Evolutionary conservation across 169 alveolate species (phyloP), one percentile per base, ranked within the genome.

Genomic region (Cryptosporidium ubiquitum): DNA sequence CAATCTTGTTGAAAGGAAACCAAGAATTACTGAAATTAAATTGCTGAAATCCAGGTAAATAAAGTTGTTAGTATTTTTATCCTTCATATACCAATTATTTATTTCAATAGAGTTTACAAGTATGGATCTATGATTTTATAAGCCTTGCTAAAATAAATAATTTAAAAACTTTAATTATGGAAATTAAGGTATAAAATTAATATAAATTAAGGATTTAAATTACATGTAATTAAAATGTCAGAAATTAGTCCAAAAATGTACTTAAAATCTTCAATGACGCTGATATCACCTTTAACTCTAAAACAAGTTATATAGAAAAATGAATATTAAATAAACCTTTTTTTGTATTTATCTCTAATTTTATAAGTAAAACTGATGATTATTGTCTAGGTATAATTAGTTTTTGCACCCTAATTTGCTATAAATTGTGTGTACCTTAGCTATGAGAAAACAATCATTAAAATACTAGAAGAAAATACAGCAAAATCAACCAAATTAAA

Each of bases 371-470:
- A 20, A 7, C 4, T n/a, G 29, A n/a, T 10, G 9, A 26, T 6
- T 10, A 55, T 23, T 16, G 29, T 37, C 7, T 35, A n/a, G 26
- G 47, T 29, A 29, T 29, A 33, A 37, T 29, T 64, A 64, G 37
- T 35, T 18, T 29, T 31, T 64, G 71, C 52, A 64, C 71, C 71
- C 71, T 64, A 31, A 33, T 64, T 64, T 64, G 10, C 49, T 37
- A 64, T 64, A 64, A 37, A 64, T 20, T 64, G 42, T 31, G 71
- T 64, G 71, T 55, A 55, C 66, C 55, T 16, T 20, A 55, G 37
- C 37, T 55, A 1, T 2, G 37, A 55, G 12, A 26, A 6, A n/a
- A 20, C 12, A 20, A 20, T 23, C 0, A 55, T 9, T 55, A 55
- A 55, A n/a, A n/a, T 26, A 26, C 37, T 7, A 23, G 66, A 26